Percentiles rank a stretch among this genome's conserved stretches.
Evolutionary conservation across 2,329 filamentous ascomycete species (phyloP).

Genomic region (Aureobasidium sp.): DNA sequence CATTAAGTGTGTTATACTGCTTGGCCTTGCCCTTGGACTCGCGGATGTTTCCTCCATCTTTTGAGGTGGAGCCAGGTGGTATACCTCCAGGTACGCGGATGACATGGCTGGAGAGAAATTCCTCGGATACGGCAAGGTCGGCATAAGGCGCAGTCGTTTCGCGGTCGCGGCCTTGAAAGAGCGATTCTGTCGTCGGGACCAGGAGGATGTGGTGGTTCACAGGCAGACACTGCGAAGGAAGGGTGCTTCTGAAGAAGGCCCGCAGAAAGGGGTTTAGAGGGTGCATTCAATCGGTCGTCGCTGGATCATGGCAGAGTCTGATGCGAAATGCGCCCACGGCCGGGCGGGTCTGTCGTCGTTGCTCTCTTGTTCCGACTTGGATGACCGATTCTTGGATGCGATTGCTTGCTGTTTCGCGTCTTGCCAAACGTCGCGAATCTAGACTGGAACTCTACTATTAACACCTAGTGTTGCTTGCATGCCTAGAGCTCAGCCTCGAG

Average conservation of each 20-base stretch:
- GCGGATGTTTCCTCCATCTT: conserved; percentile 54
- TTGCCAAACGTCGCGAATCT: background rate
- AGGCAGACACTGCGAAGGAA: conserved; percentile 84
- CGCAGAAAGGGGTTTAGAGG: conserved; percentile 97
- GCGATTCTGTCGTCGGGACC: conserved; percentile 85
- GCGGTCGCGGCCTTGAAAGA: conserved; percentile 79
- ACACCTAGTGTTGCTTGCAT: background rate
- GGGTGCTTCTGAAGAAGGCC: conserved; percentile 96
- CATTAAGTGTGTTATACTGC: conserved; percentile 88
- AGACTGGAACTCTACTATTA: background rate
- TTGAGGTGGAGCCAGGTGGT: conserved; percentile 36
- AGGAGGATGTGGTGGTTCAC: conserved; percentile 86
- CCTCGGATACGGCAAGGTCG: conserved; percentile 81
- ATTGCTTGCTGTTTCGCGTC: background rate
- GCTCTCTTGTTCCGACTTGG: background rate
- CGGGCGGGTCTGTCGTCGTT: background rate
- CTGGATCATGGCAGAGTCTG: background rate
- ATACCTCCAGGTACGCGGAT: conserved; percentile 65
- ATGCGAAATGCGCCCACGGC: conserved; percentile 6
- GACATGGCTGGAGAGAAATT: conserved; percentile 95
- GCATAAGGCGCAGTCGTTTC: conserved; percentile 71
- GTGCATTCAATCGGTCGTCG: conserved; percentile 57
- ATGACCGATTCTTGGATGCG: background rate
- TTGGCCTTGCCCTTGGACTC: conserved; percentile 90
- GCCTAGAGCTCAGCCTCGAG: background rate